Percentiles rank a stretch among this genome's conserved stretches.
Evolutionary conservation across 202 grass and related monocot genomes (phyloP).

Genomic region (Zizania palustris): DNA sequence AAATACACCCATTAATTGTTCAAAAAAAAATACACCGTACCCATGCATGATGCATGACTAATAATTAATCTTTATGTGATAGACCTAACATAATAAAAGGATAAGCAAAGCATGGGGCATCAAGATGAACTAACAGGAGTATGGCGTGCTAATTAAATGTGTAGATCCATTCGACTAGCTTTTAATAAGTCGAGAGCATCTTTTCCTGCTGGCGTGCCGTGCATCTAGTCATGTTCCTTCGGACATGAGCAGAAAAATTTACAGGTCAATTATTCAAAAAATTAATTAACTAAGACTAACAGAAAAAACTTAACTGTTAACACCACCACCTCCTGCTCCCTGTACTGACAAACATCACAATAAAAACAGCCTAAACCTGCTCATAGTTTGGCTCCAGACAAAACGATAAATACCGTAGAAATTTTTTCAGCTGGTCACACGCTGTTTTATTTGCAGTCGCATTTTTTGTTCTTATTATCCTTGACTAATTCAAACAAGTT

Average conservation of each 20-base stretch:
- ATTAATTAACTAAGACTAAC: background rate
- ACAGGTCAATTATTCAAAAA: background rate
- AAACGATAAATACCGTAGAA: background rate
- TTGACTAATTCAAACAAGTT: background rate
- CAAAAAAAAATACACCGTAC: background rate
- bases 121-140: background rate
- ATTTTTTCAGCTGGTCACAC: background rate
- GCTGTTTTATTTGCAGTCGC: background rate
- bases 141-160: background rate
- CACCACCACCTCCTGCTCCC: background rate
- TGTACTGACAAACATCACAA: background rate
- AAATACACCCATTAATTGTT: background rate
- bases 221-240: background rate
- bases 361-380: background rate
- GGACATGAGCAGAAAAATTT: no score
- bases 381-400: background rate
- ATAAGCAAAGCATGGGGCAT: background rate
- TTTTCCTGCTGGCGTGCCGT: background rate
- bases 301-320: background rate
- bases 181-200: slow-evolving; percentile 1
- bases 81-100: background rate
- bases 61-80: background rate
- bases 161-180: background rate
- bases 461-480: background rate
- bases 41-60: background rate